Evolutionary conservation across 148 eudicot species (phyloP).

Genomic region (Dysphania ambrosioides): DNA sequence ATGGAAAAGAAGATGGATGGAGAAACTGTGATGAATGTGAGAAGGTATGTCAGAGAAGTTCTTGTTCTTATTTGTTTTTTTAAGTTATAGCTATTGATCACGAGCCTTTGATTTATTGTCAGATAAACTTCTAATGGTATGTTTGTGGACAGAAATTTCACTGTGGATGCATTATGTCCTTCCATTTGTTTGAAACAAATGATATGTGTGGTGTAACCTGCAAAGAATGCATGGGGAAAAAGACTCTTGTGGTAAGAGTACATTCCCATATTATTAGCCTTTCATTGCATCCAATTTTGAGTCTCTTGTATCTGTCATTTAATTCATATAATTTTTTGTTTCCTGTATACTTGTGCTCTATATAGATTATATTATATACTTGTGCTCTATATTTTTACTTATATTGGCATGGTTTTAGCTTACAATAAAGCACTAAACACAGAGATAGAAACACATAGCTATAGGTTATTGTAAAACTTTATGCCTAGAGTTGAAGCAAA

Average conservation of each 20-base stretch:
- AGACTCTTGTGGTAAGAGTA: conserved; percentile 13
- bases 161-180: conserved; percentile 27
- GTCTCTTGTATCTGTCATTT: not conserved
- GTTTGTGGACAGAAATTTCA: conserved; percentile 22
- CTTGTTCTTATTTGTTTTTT: not conserved
- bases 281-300: not conserved
- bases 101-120: not conserved
- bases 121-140: not conserved
- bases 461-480: not conserved
- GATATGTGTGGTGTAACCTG: conserved; percentile 13
- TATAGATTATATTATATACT: not conserved
- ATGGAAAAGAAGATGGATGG: conserved; percentile 25
- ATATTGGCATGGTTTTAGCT: not conserved
- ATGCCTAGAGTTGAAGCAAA: not conserved
- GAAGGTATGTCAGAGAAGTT: conserved; percentile 11
- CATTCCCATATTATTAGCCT: not conserved
- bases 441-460: not conserved
- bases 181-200: conserved; percentile 6
- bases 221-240: conserved; percentile 15
- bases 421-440: not conserved
- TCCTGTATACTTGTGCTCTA: not conserved
- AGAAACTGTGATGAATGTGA: conserved; percentile 18
- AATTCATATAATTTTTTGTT: not conserved
- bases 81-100: not conserved
- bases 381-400: not conserved